Evolutionary conservation across 306 rosid species (phyloP).

Genomic region (Medicago ruthenica): DNA sequence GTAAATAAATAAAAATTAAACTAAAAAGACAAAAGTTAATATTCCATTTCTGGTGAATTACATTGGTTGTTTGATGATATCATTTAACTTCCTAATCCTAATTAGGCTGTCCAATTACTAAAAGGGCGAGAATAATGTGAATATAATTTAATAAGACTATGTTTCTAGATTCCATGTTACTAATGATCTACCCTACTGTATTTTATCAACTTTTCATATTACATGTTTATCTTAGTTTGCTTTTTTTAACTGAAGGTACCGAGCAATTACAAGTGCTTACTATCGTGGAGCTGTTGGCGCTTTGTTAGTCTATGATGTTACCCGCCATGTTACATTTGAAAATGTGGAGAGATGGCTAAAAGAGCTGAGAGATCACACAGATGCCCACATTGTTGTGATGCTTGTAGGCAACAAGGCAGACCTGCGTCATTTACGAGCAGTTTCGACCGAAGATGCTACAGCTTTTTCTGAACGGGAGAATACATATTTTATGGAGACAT

Average conservation of each 20-base stretch:
- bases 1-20: not conserved
- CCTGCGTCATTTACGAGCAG: slow-evolving; percentile 54
- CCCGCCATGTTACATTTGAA: slow-evolving; percentile 55
- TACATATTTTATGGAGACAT: slow-evolving; percentile 56
- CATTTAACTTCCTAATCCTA: not conserved
- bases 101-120: not conserved
- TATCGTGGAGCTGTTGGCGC: slow-evolving; percentile 61
- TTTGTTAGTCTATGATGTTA: slow-evolving; percentile 54
- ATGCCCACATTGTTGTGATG: slow-evolving; percentile 57
- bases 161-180: not conserved
- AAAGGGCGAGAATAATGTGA: not conserved
- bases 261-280: slow-evolving; percentile 62
- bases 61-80: not conserved
- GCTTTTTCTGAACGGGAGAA: slow-evolving; percentile 50
- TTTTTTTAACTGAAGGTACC: slow-evolving; percentile 44
- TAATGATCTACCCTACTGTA: slow-evolving; percentile 13
- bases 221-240: slow-evolving; percentile 23
- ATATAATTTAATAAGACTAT: not conserved
- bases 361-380: slow-evolving; percentile 61
- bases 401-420: slow-evolving; percentile 60
- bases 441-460: slow-evolving; percentile 45
- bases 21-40: not conserved
- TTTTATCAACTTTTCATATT: slow-evolving; percentile 7
- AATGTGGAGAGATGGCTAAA: slow-evolving; percentile 60
- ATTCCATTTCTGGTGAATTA: not conserved